Conservation (phyloP, 305 asterid genomes). For the Fraxinus floribunda region DNA sequence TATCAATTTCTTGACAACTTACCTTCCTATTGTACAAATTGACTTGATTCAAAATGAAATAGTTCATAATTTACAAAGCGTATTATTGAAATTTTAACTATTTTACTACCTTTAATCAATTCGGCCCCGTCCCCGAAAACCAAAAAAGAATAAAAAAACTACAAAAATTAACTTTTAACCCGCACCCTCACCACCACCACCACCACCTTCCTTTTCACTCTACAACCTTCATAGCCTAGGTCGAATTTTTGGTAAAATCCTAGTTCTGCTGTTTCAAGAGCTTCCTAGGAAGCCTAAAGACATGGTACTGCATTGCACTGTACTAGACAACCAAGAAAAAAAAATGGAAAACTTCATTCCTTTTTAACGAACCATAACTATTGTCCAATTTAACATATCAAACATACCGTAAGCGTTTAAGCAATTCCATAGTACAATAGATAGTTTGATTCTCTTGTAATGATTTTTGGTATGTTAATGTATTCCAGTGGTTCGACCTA, state of each 20-base stretch:
- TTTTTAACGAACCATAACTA: background rate
- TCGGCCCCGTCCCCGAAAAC: background rate
- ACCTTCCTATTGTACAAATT: background rate
- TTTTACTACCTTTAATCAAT: background rate
- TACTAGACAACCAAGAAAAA: background rate
- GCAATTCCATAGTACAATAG: background rate
- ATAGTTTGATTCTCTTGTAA: background rate
- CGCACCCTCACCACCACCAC: background rate
- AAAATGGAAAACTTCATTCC: no score
- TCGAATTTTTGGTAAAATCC: background rate
- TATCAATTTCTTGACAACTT: background rate
- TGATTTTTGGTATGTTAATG: background rate
- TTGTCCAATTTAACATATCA: background rate
- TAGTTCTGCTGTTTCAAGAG: background rate
- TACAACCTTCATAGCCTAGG: background rate
- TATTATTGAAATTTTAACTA: background rate
- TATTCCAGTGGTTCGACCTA: background rate
- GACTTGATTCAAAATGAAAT: background rate
- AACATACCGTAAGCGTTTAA: background rate
- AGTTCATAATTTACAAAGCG: background rate
- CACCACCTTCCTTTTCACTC: background rate
- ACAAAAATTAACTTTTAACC: background rate
- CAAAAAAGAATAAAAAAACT: background rate
- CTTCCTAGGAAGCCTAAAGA: background rate
- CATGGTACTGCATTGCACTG: background rate